Evolutionary conservation across 2,329 filamentous ascomycete genomes (phyloP).

Genomic region (Plenodomus lindquistii): DNA sequence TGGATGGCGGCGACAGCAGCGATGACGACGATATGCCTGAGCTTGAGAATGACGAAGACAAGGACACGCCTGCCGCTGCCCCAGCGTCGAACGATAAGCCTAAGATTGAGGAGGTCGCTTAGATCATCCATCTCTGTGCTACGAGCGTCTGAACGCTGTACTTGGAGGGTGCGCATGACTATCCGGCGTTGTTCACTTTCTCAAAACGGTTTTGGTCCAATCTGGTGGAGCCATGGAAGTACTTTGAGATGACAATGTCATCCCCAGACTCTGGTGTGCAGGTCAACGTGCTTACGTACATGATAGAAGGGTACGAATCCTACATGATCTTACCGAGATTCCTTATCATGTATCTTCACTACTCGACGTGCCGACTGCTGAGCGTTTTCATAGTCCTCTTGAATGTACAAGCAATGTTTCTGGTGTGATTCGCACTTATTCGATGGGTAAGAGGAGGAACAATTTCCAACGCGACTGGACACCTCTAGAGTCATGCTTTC

Average conservation of each 20-base stretch:
- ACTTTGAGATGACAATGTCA: neutral
- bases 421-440: too few species aligned
- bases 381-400: too few species aligned
- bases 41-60: slow-evolving; percentile 53
- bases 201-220: slow-evolving; percentile 1
- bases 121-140: slow-evolving; percentile 15
- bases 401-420: too few species aligned
- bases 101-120: slow-evolving; percentile 54
- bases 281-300: neutral
- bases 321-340: neutral
- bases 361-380: too few species aligned
- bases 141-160: slow-evolving; percentile 14
- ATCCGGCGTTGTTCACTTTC: slow-evolving; percentile 9
- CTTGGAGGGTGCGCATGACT: slow-evolving; percentile 8
- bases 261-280: neutral
- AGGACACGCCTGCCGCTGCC: slow-evolving; percentile 26
- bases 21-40: slow-evolving; percentile 74
- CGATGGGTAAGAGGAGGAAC: too few species aligned
- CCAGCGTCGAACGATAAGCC: slow-evolving; percentile 36
- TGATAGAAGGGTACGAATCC: neutral
- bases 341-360: too few species aligned
- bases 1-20: slow-evolving; percentile 46
- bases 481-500: neutral
- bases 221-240: neutral
- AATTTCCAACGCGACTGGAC: too few species aligned